Conservation (phyloP, 2,329 filamentous ascomycete species). For the Colletotrichum liriopes region DNA sequence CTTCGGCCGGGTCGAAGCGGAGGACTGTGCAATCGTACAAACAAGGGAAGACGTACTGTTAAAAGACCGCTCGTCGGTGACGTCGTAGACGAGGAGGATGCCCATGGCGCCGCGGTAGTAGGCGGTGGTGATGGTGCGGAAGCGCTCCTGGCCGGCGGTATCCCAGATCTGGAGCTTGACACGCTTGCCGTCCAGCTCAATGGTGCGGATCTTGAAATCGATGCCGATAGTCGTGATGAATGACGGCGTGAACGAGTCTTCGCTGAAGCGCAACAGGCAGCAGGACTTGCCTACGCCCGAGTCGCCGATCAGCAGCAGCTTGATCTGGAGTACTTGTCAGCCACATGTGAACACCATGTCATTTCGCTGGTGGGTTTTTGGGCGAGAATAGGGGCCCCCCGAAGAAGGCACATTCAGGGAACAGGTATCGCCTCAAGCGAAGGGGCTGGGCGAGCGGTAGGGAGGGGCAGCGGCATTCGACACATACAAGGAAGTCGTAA, state of each 20-base stretch:
- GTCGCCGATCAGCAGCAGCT: conserved; percentile 96
- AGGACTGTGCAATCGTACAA: background rate
- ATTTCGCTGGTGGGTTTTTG: conserved; percentile 38
- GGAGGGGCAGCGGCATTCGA: conserved; percentile 45
- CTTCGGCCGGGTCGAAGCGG: background rate
- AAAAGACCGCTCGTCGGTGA: conserved; percentile 96
- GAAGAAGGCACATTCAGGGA: background rate
- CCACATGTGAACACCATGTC: conserved; percentile 43
- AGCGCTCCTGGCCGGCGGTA: conserved; percentile 97
- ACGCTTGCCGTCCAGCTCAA: conserved; percentile 98
- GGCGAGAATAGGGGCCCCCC: background rate
- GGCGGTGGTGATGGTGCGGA: conserved; percentile 98
- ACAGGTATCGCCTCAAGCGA: conserved; percentile 6
- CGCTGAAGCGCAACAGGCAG: conserved; percentile 95
- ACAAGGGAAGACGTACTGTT: conserved; percentile 77
- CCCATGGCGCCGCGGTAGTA: conserved; percentile 99
- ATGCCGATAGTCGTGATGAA: conserved; percentile 99
- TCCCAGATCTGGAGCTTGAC: conserved; percentile 99
- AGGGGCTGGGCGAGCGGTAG: conserved; percentile 39
- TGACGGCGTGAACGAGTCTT: conserved; percentile 96
- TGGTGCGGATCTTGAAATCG: conserved; percentile 99
- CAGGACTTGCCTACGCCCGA: conserved; percentile 98
- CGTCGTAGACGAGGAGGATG: conserved; percentile 97
- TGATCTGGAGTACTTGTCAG: conserved; percentile 76
- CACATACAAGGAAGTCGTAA: conserved; percentile 96